phyloP scores from a whole-genome alignment of 2,329 filamentous ascomycete genomes.

The Aspergillus phoenicis region DNA sequence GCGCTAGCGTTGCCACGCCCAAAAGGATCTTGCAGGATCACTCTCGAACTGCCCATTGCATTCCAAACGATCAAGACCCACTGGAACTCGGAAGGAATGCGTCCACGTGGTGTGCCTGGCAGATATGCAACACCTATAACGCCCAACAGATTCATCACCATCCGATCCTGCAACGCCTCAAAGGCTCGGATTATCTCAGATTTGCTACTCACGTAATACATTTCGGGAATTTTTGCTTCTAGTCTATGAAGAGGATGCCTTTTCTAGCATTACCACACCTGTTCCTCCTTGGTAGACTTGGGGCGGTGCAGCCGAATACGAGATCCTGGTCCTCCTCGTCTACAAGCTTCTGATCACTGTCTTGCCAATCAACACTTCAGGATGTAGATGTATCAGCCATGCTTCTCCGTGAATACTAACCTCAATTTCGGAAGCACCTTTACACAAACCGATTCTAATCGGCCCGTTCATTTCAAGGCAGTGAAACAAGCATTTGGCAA shows the following conservation, averaged over 20 bases:
- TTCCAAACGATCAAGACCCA: background rate
- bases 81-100: background rate
- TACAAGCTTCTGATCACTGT: background rate
- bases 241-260: background rate
- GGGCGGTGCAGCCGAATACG: background rate
- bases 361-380: background rate
- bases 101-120: background rate
- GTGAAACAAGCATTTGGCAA: background rate
- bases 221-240: background rate
- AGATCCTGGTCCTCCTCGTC: background rate
- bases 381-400: too few relatives aligned
- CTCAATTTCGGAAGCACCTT: background rate
- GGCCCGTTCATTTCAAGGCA: background rate
- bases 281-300: background rate
- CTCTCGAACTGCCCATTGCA: background rate
- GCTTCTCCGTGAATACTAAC: too few relatives aligned
- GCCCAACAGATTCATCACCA: background rate
- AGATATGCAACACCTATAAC: background rate
- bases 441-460: background rate
- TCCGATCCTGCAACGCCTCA: background rate
- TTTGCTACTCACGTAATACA: background rate
- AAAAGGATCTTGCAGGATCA: background rate
- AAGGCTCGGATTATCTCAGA: background rate
- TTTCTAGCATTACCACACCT: background rate
- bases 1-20: background rate